phyloP scores from a whole-genome alignment of 345 rosid genomes.

The Heritiera littoralis region DNA sequence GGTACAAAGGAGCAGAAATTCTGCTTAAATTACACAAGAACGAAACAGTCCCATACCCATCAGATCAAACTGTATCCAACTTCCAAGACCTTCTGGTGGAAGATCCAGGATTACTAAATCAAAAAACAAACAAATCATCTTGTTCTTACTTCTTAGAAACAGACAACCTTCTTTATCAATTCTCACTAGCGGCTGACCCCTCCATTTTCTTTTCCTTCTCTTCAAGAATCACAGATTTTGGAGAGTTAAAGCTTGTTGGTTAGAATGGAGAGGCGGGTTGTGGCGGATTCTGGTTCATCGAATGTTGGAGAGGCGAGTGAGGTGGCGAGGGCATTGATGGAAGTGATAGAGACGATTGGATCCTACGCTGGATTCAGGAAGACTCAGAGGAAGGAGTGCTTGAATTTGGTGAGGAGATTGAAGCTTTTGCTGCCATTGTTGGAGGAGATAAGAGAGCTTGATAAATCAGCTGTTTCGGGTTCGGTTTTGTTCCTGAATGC shows the following conservation, averaged over 20 bases:
- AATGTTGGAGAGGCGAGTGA: constrained; percentile 25
- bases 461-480: constrained; percentile 3
- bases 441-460: constrained; percentile 50
- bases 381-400: constrained; percentile 59
- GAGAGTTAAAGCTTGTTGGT: constrained; percentile 2
- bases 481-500: constrained; percentile 19
- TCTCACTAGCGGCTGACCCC: not conserved
- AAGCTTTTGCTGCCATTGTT: constrained; percentile 59
- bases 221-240: not conserved
- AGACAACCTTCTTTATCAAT: constrained; percentile 2
- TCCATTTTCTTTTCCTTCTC: not conserved
- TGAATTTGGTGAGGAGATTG: constrained; percentile 57
- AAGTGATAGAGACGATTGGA: constrained; percentile 45
- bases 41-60: too few species aligned
- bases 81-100: too few species aligned
- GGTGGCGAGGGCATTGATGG: constrained; percentile 40
- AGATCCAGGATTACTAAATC: too few species aligned
- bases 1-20: too few species aligned
- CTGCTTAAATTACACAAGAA: too few species aligned
- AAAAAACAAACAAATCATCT: not conserved
- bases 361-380: constrained; percentile 41
- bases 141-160: not conserved
- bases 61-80: too few species aligned
- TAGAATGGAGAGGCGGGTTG: constrained; percentile 31
- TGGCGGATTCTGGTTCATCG: constrained; percentile 32